These are phyloP conservation scores for Heterobasidion occidentale DNA, from an alignment of 1,284 basidiomycete species.

Conservation along the genomic window DNA sequence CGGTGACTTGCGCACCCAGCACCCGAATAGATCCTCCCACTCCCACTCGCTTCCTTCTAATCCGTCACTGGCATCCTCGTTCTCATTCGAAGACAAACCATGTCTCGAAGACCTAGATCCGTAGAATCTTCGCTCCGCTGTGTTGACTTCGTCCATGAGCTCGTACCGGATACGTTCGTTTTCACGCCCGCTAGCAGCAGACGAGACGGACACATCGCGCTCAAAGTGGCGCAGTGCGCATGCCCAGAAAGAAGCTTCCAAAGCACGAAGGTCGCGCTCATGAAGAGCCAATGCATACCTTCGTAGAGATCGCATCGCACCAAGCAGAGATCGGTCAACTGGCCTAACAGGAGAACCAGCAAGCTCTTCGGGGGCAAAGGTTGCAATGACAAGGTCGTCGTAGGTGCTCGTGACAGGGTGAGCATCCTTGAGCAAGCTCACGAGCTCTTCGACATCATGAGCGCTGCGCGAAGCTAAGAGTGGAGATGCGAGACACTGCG, in stretches of 20 bases:
- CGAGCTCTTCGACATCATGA: constrained; percentile 7
- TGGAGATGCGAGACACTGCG: constrained; percentile 18
- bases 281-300: constrained; percentile 27
- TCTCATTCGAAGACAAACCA: not conserved
- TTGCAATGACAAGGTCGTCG: constrained; percentile 15
- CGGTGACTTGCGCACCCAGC: constrained; percentile 28
- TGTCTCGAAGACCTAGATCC: constrained; percentile 8
- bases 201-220: constrained; percentile 9
- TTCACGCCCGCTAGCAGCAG: not conserved
- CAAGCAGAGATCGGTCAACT: constrained; percentile 11
- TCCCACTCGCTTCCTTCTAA: constrained; percentile 27
- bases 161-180: constrained; percentile 26
- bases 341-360: constrained; percentile 8
- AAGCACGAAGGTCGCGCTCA: constrained; percentile 23
- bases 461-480: constrained; percentile 3
- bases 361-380: constrained; percentile 3
- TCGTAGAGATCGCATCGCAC: constrained; percentile 19
- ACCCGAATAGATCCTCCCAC: constrained; percentile 36
- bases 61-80: constrained; percentile 3
- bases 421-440: constrained; percentile 17
- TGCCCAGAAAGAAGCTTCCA: constrained; percentile 48
- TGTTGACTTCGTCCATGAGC: constrained; percentile 39
- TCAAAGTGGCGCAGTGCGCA: constrained; percentile 43
- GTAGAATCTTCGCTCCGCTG: constrained; percentile 40
- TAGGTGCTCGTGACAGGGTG: constrained; percentile 25